A percentile compares a stretch with the other conserved stretches of the same genome.
Evolutionary conservation across 2,329 filamentous ascomycete species (phyloP).

Genomic region (Colletotrichum sublineola): DNA sequence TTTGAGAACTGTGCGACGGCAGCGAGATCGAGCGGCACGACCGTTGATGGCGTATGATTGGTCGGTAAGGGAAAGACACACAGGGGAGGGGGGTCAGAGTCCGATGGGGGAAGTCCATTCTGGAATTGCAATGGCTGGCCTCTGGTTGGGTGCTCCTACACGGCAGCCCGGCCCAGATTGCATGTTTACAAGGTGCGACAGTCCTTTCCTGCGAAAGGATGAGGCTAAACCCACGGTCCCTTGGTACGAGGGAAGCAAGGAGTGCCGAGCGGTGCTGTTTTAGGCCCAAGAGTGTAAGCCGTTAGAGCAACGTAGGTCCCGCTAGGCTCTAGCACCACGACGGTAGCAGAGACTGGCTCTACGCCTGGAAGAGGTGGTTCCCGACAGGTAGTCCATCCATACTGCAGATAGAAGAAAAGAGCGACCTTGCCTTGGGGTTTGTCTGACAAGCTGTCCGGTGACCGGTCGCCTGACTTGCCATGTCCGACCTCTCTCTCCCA

Average conservation of each 20-base stretch:
- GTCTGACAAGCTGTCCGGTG: background rate
- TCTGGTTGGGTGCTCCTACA: conserved; percentile 12
- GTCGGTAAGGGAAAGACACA: conserved; percentile 28
- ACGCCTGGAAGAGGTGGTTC: conserved; percentile 28
- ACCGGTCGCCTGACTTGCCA: conserved; percentile 1
- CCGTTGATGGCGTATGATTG: conserved; percentile 24
- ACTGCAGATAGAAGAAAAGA: background rate
- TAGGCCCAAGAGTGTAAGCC: conserved; percentile 35
- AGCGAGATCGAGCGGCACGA: conserved; percentile 32
- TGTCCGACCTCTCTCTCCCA: background rate
- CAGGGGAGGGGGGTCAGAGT: conserved; percentile 14
- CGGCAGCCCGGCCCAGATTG: conserved; percentile 12
- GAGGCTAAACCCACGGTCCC: conserved; percentile 40
- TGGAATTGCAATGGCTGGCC: conserved; percentile 34
- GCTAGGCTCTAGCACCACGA: conserved; percentile 14
- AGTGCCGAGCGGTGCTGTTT: conserved; percentile 40
- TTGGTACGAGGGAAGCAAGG: conserved; percentile 25
- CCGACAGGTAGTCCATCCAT: background rate
- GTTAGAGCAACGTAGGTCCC: conserved; percentile 40
- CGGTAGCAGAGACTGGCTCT: conserved; percentile 19
- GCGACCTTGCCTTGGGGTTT: conserved; percentile 6
- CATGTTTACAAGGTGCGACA: conserved; percentile 17
- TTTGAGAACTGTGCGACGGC: conserved; percentile 37
- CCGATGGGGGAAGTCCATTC: conserved; percentile 42
- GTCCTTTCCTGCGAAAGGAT: conserved; percentile 24